Conservation (phyloP, 768 basidiomycete genomes). For the Vararia minispora region DNA sequence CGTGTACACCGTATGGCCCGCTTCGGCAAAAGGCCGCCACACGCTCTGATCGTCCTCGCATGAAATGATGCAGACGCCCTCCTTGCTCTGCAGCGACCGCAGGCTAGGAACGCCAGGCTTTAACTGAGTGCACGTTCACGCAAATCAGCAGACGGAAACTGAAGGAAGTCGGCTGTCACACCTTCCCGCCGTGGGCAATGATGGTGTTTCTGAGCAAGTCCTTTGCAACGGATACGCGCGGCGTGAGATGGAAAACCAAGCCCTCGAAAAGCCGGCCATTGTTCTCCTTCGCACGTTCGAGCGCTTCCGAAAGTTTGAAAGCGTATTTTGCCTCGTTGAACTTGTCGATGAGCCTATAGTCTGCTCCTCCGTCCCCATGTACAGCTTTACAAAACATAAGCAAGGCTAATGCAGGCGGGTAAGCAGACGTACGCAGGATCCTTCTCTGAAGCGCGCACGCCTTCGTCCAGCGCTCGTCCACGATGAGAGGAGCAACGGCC, state of each 20-base stretch:
- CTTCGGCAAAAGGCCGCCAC: conserved; percentile 51
- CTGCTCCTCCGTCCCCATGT: conserved; percentile 48
- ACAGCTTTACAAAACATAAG: neutral
- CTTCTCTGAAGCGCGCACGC: conserved; percentile 42
- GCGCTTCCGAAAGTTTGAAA: conserved; percentile 50
- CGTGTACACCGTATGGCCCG: conserved; percentile 46
- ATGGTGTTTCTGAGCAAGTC: conserved; percentile 62
- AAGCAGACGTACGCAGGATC: conserved; percentile 47
- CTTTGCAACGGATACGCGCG: conserved; percentile 44
- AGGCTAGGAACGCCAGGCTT: too few species aligned
- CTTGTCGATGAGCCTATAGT: conserved; percentile 52
- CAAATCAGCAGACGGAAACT: too few species aligned
- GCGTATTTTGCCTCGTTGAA: conserved; percentile 53
- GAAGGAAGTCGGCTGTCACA: conserved; percentile 17
- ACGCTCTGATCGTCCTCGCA: conserved; percentile 49
- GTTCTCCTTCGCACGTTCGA: conserved; percentile 43
- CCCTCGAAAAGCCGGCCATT: conserved; percentile 48
- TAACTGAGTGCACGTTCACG: conserved; percentile 38
- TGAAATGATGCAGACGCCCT: conserved; percentile 51
- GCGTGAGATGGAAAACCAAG: conserved; percentile 67
- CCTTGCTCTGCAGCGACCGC: conserved; percentile 41
- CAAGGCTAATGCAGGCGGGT: neutral
- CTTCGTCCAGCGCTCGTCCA: conserved; percentile 60
- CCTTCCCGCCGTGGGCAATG: conserved; percentile 59
- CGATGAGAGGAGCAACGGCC: conserved; percentile 45